Base-by-base conservation (phyloP, 2,329 filamentous ascomycete species). In the Xylariales sp. region DNA sequence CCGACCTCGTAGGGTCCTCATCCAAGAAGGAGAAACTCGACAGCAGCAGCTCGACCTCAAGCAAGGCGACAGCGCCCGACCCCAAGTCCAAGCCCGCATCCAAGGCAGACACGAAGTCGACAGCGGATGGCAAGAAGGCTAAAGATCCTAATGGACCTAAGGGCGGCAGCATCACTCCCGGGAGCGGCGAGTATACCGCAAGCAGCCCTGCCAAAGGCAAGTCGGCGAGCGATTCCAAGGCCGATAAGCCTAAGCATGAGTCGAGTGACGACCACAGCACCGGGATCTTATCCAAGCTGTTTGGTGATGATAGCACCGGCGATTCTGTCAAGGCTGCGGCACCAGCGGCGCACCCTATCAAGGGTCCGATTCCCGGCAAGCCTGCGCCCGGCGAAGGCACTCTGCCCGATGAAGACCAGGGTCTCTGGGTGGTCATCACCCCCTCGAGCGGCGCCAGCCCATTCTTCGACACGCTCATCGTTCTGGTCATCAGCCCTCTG, bases 391-490 rank as follows among this genome's bases (percentile, higher is more conserved):
- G 54, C 37, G 50, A 56, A 14, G 51, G 53, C 31, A 45, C 65
- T 19, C 60, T 59, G 11, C 46, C 45, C 13, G 64, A 71, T 25
- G 67, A 70, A 11, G 82, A 82, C 46, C 82, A 93, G 51, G 91
- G 89, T 2, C 76, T 98, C 5, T 97, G 89, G 89, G 88, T 98
- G n/a, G 95, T 93, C 6, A 79, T 98, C 39, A 93, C 88, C 1
- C 93, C 90, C 2, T 90, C 89, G 1, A 91, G 81, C 61, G 91
- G 88, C 46, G 85, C 85, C 5, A 94, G 85, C 50, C 90, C 93
- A 0, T 95, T 98, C 66, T 90, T 97, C 50, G 93, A 98, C 57
- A 97, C 91, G 0, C 74, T 98, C 3, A 72, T 97, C n/a, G 89
- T 98, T 7, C 71, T 98, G n/a, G 89, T 98, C 21, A 82, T 97